Conservation (phyloP, 768 basidiomycete genomes). For the Paxillus involutus region DNA sequence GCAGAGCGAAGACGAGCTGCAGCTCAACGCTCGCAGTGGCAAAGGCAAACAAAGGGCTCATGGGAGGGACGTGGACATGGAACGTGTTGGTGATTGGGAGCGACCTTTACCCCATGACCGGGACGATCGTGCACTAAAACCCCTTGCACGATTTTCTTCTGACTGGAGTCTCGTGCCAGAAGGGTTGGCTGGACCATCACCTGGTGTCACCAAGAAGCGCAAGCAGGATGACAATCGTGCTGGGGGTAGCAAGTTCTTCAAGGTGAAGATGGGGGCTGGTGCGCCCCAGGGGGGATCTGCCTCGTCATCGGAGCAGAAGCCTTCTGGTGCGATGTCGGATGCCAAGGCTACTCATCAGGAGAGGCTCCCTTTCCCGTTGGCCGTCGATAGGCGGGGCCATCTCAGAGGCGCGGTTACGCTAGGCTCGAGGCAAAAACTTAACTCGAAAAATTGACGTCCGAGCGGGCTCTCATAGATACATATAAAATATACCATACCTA, state of each 20-base stretch:
- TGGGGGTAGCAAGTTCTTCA: conserved; percentile 23
- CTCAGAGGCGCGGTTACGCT: conserved; percentile 21
- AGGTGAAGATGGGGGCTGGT: conserved; percentile 15
- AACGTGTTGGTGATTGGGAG: background rate
- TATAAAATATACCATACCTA: background rate
- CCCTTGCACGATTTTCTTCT: conserved; percentile 12
- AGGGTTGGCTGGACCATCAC: conserved; percentile 3
- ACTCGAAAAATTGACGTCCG: conserved; percentile 27
- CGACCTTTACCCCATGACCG: conserved; percentile 5
- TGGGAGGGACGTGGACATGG: background rate
- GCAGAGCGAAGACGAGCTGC: conserved; percentile 21
- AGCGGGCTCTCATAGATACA: background rate
- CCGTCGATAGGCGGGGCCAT: conserved; percentile 22
- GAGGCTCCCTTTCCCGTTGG: conserved; percentile 9
- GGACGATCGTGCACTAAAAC: conserved; percentile 1
- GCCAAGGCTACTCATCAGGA: background rate
- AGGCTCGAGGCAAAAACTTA: conserved; percentile 31
- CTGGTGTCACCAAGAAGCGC: conserved; percentile 9
- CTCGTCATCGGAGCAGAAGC: background rate
- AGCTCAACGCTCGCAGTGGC: background rate
- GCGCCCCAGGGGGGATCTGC: conserved; percentile 1
- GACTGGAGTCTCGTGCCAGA: conserved; percentile 24
- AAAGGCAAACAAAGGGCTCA: conserved; percentile 12
- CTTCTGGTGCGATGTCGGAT: background rate
- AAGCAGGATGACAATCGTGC: conserved; percentile 7